phyloP scores from a whole-genome alignment of 176 grass and related monocot species.

The Hordeum marinum region DNA sequence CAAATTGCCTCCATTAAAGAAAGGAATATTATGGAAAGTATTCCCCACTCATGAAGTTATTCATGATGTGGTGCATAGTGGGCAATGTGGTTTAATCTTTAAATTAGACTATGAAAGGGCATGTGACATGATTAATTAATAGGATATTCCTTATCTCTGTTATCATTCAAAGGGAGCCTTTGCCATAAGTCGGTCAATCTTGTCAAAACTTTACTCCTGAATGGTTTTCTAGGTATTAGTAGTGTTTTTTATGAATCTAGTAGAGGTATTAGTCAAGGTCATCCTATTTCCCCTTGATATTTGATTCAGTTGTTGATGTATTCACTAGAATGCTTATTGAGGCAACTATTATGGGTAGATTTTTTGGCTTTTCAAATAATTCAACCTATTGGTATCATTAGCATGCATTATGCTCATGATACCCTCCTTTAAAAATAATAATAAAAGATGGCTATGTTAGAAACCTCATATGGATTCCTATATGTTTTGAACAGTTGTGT shows the following conservation, averaged over 20 bases:
- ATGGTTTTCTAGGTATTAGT: background rate
- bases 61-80: background rate
- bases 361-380: background rate
- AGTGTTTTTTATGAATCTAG: background rate
- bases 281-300: background rate
- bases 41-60: background rate
- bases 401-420: background rate
- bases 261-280: background rate
- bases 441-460: background rate
- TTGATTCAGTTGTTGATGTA: background rate
- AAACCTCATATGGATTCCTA: background rate
- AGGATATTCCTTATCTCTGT: background rate
- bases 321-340: background rate
- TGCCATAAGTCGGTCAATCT: background rate
- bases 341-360: background rate
- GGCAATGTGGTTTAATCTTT: background rate
- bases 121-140: background rate
- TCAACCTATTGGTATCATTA: background rate
- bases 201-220: background rate
- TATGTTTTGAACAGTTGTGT: no score
- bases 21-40: background rate
- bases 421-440: background rate
- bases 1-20: background rate
- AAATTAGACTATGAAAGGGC: background rate
- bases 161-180: background rate